Percentiles rank a stretch among this genome's conserved stretches.
Conservation (phyloP, 306 rosid genomes). For the Dalbergia cultrata region DNA sequence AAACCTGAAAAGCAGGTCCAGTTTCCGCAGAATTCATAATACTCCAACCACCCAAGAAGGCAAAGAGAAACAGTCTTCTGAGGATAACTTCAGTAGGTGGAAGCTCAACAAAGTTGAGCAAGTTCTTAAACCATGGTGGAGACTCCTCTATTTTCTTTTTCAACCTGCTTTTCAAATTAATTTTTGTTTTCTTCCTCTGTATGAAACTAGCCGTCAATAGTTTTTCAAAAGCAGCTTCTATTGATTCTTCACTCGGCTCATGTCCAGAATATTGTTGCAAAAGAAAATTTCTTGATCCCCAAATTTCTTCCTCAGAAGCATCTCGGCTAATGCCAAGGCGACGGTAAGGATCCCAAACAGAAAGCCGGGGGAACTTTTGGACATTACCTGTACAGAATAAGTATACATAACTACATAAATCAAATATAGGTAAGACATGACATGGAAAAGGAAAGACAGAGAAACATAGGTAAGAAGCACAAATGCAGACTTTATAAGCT, state of each 20-base stretch:
- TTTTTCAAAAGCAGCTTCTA: constrained; percentile 95
- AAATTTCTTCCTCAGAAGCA: constrained; percentile 96
- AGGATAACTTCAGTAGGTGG: constrained; percentile 86
- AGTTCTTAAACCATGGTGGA: constrained; percentile 92
- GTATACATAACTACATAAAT: background rate
- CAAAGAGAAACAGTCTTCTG: constrained; percentile 91
- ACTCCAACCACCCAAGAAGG: constrained; percentile 99
- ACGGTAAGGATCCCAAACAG: constrained; percentile 88
- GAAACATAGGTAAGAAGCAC: constrained; percentile 25
- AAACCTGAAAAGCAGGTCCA: constrained; percentile 99
- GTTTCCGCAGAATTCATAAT: constrained; percentile 95
- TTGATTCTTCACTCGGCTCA: constrained; percentile 93
- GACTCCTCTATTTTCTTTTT: constrained; percentile 98
- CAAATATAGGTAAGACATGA: background rate
- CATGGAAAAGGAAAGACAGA: constrained; percentile 33
- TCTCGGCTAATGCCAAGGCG: constrained; percentile 85
- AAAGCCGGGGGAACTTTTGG: constrained; percentile 73
- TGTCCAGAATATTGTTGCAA: constrained; percentile 93
- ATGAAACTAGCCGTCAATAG: constrained; percentile 87
- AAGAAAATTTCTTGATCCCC: constrained; percentile 94
- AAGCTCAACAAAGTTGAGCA: constrained; percentile 84
- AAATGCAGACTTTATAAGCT: constrained; percentile 16
- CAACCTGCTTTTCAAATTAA: constrained; percentile 90
- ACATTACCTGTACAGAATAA: constrained; percentile 65
- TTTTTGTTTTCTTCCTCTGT: constrained; percentile 92